Conservation (phyloP, 257 asterid genomes). For the Penstemon barbatus region DNA sequence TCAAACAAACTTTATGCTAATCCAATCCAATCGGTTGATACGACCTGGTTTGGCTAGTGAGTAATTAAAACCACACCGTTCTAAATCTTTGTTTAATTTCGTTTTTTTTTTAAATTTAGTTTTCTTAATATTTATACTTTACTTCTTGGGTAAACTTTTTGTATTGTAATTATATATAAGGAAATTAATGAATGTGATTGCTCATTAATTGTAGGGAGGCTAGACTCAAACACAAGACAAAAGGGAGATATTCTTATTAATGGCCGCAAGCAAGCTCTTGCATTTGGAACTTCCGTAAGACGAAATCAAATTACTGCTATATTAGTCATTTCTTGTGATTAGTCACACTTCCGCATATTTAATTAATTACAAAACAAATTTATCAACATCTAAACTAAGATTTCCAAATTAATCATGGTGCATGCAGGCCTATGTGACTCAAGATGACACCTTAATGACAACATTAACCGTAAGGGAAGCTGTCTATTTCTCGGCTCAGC, state of each 20-base stretch:
- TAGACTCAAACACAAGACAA: constrained; percentile 53
- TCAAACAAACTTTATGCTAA: no score
- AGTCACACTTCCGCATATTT: background rate
- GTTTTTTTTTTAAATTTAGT: no score
- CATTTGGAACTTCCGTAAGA: constrained; percentile 69
- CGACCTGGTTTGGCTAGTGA: no score
- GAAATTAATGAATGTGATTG: background rate
- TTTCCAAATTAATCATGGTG: no score
- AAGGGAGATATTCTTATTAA: constrained; percentile 60
- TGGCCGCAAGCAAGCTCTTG: constrained; percentile 54
- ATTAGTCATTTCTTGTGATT: no score
- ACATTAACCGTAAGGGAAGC: constrained; percentile 64
- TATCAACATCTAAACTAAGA: background rate
- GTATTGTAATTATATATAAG: no score
- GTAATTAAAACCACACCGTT: no score
- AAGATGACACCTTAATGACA: constrained; percentile 57
- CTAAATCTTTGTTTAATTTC: no score
- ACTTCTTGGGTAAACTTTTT: no score
- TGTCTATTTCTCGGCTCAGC: constrained; percentile 54
- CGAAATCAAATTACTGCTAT: background rate
- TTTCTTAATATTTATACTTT: no score
- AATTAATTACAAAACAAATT: background rate
- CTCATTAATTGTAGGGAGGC: constrained; percentile 42
- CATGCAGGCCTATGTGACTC: constrained; percentile 69
- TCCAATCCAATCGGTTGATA: no score